phyloP scores from a whole-genome alignment of 345 rosid species.

The Leavenworthia alabamica region DNA sequence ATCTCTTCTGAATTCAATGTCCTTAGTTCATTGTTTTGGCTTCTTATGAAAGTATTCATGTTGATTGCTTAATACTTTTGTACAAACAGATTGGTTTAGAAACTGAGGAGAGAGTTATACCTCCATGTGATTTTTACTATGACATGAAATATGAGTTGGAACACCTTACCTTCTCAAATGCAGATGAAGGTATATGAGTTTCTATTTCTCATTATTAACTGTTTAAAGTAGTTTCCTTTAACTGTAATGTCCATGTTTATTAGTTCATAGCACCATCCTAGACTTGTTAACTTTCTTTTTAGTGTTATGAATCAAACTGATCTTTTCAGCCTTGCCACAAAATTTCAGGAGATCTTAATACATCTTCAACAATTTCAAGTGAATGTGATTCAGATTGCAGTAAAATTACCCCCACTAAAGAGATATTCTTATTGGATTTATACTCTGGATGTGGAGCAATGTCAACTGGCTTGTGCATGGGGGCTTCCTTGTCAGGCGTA shows the following conservation, averaged over 20 bases:
- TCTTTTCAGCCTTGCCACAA: slow-evolving; percentile 4
- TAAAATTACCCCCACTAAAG: background rate
- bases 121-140: slow-evolving; percentile 28
- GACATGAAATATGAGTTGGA: slow-evolving; percentile 28
- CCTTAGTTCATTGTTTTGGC: background rate
- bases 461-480: slow-evolving; percentile 46
- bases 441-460: slow-evolving; percentile 46
- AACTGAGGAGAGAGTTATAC: slow-evolving; percentile 17
- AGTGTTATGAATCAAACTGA: too few species aligned
- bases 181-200: background rate
- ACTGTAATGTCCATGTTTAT: background rate
- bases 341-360: slow-evolving; percentile 11
- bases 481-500: slow-evolving; percentile 34
- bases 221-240: background rate
- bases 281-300: background rate
- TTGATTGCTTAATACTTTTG: background rate
- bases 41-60: too few species aligned
- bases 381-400: slow-evolving; percentile 28
- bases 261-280: background rate
- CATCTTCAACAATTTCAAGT: slow-evolving; percentile 35
- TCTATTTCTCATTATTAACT: background rate
- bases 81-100: slow-evolving; percentile 17
- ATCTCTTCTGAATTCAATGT: background rate
- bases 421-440: slow-evolving; percentile 33
- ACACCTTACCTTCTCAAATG: background rate